These are phyloP conservation scores for Hyaloscypha bicolor DNA, from an alignment of 495 filamentous ascomycete species.

Conservation along the genomic window DNA sequence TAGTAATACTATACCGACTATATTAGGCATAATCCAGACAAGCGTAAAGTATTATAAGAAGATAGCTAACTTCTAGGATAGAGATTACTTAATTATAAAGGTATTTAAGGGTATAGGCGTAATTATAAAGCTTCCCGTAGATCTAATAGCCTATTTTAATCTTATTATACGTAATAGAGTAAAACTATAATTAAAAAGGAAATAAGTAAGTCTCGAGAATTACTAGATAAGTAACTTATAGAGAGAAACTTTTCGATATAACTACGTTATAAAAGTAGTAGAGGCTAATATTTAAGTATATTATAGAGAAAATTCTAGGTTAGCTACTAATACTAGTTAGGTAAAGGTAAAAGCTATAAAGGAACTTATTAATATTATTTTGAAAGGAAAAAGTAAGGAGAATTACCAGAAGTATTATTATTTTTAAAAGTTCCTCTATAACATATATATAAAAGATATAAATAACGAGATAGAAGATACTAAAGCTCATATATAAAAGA, in stretches of 20 bases:
- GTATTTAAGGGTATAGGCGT: conserved; percentile 19
- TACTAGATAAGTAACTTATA: conserved; percentile 16
- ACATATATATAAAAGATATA: too few species aligned
- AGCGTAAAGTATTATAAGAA: conserved; percentile 20
- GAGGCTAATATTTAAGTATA: too few species aligned
- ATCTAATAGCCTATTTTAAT: conserved; percentile 21
- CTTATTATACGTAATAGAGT: conserved; percentile 10
- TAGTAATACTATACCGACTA: conserved; percentile 18
- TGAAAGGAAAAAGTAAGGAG: too few species aligned
- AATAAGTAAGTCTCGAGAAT: neutral
- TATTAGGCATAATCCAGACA: conserved; percentile 18
- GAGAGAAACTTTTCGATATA: neutral
- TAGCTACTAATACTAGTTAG: too few species aligned
- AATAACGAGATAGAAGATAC: too few species aligned
- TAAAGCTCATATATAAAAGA: too few species aligned
- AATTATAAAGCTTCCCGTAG: neutral
- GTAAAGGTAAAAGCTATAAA: too few species aligned
- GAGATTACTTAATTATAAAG: conserved; percentile 23
- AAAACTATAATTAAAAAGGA: conserved; percentile 22
- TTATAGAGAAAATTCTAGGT: too few species aligned
- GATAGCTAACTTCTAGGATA: conserved; percentile 19
- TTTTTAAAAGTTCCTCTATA: too few species aligned
- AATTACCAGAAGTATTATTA: too few species aligned
- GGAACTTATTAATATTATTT: too few species aligned
- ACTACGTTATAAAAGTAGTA: too few species aligned